These are phyloP conservation scores for Podila minutissima DNA, from an alignment of 192 early-diverging fungal species.

Conservation along the genomic window DNA sequence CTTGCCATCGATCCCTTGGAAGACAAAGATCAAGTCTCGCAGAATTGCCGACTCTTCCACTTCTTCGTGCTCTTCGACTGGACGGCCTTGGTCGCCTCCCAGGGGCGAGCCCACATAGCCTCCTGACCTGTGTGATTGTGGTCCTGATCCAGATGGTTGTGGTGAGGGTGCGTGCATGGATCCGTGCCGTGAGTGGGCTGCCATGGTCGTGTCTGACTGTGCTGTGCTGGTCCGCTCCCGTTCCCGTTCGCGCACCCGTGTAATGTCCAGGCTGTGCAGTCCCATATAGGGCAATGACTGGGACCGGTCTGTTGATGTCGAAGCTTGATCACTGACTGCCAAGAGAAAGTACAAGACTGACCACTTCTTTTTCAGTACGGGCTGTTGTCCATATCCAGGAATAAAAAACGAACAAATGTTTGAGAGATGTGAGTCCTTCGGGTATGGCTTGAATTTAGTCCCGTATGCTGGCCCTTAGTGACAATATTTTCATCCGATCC, in stretches of 20 bases:
- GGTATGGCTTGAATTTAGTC: not conserved
- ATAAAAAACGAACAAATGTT: not conserved
- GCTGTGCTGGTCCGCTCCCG: slow-evolving; percentile 8
- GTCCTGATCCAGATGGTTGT: not conserved
- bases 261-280: slow-evolving; percentile 37
- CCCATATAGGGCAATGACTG: slow-evolving; percentile 39
- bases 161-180: slow-evolving; percentile 11
- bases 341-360: slow-evolving; percentile 64
- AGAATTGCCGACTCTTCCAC: slow-evolving; percentile 73
- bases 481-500: not conserved
- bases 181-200: slow-evolving; percentile 17
- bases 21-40: slow-evolving; percentile 89
- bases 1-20: slow-evolving; percentile 94
- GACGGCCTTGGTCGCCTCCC: not conserved
- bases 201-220: slow-evolving; percentile 18
- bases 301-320: slow-evolving; percentile 9
- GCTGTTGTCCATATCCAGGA: slow-evolving; percentile 25
- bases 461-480: not conserved
- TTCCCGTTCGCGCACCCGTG: slow-evolving; percentile 15
- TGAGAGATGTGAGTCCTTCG: not conserved
- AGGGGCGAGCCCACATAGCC: not conserved
- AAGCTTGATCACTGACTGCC: slow-evolving; percentile 53
- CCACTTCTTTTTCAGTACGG: slow-evolving; percentile 64
- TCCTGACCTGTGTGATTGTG: not conserved
- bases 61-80: slow-evolving; percentile 21